Conservation (phyloP, 2,329 filamentous ascomycete genomes). For the Thermoascus crustaceus region DNA sequence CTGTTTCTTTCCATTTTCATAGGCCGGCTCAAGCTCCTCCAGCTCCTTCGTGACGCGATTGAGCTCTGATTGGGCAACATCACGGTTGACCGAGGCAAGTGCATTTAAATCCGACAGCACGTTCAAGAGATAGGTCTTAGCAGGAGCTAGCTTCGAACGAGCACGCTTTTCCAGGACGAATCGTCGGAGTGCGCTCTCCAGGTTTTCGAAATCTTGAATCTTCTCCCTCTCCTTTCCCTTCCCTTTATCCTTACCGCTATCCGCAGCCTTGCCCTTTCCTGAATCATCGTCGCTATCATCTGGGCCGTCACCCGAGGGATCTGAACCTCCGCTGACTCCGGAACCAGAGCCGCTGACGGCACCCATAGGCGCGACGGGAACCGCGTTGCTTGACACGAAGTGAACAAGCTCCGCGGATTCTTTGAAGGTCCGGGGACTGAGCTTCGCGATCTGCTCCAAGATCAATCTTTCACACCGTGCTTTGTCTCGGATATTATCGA, state of each 20-base stretch:
- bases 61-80: constrained; percentile 77
- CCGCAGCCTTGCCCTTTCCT: constrained; percentile 45
- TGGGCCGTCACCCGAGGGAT: constrained; percentile 33
- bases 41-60: constrained; percentile 75
- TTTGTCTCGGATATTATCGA: constrained; percentile 88
- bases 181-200: constrained; percentile 79
- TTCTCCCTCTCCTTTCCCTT: constrained; percentile 89
- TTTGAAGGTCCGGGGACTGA: constrained; percentile 91
- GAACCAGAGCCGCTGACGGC: constrained; percentile 42
- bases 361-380: constrained; percentile 61
- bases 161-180: constrained; percentile 96
- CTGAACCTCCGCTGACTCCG: constrained; percentile 49
- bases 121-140: constrained; percentile 90
- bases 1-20: constrained; percentile 75
- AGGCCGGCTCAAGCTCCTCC: constrained; percentile 71
- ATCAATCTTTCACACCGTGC: constrained; percentile 87
- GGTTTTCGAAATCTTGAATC: constrained; percentile 75
- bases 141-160: constrained; percentile 88
- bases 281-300: constrained; percentile 44
- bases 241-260: constrained; percentile 63
- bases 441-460: constrained; percentile 72
- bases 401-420: constrained; percentile 89
- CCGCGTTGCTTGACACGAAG: constrained; percentile 94
- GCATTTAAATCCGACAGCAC: constrained; percentile 79
- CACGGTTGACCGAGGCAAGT: constrained; percentile 76